Conservation (phyloP, 208 protist species). For the Porcisia hertigi region DNA sequence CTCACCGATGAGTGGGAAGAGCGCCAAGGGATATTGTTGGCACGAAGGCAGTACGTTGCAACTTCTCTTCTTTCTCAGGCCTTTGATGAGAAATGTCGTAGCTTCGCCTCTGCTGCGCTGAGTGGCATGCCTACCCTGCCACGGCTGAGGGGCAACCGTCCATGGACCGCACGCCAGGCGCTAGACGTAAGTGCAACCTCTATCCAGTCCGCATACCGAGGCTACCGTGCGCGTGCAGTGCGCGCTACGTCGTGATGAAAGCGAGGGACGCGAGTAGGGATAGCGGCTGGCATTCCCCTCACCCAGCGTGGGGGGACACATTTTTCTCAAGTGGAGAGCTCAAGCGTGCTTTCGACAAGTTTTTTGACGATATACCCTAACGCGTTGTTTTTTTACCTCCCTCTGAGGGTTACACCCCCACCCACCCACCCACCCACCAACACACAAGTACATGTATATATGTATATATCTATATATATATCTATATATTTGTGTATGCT, state of each 20-base stretch:
- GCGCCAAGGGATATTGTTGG: not conserved
- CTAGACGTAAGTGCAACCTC: conserved; percentile 33
- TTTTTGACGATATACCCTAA: too few relatives aligned
- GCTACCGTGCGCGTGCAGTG: conserved; percentile 16
- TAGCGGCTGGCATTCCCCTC: not conserved
- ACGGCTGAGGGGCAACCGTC: not conserved
- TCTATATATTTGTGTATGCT: not conserved
- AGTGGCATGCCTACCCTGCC: not conserved
- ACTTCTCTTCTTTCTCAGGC: not conserved
- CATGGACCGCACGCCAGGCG: not conserved
- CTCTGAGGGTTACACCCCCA: too few relatives aligned
- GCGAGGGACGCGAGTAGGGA: not conserved
- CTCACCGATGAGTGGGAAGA: conserved; percentile 2
- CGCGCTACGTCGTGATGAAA: not conserved
- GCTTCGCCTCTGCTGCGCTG: not conserved
- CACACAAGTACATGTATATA: not conserved
- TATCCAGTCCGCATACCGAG: conserved; percentile 53
- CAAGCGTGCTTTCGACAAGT: not conserved
- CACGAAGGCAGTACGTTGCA: not conserved
- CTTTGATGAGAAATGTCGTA: conserved; percentile 7
- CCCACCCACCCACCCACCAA: not conserved
- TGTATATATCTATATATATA: not conserved
- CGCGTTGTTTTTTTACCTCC: too few relatives aligned
- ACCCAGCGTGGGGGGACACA: not conserved
- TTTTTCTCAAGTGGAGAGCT: not conserved